These are phyloP conservation scores for Solanum paucissectum DNA, from an alignment of 257 asterid genomes.

Conservation along the genomic window DNA sequence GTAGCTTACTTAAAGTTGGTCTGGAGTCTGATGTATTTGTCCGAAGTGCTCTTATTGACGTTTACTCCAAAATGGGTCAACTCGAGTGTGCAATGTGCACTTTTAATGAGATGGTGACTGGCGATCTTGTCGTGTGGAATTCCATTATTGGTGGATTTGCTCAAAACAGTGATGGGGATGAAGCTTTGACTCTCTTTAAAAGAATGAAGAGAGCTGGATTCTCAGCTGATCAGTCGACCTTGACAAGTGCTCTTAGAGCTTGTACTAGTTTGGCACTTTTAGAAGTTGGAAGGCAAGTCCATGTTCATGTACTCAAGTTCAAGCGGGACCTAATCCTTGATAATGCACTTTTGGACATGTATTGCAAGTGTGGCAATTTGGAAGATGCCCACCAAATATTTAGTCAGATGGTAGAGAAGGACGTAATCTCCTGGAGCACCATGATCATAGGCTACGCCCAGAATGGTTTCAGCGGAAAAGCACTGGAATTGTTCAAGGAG, in stretches of 20 bases:
- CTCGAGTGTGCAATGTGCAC: conserved; percentile 28
- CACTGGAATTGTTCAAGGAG: conserved; percentile 52
- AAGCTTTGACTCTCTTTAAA: conserved; percentile 56
- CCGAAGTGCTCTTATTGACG: conserved; percentile 75
- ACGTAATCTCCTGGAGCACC: conserved; percentile 92
- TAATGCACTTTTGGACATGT: conserved; percentile 89
- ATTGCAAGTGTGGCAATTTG: conserved; percentile 82
- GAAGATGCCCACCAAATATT: conserved; percentile 51
- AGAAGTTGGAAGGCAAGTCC: conserved; percentile 80
- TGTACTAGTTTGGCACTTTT: conserved; percentile 77
- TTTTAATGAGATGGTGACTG: conserved; percentile 62
- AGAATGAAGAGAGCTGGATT: conserved; percentile 66
- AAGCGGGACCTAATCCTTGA: conserved; percentile 57
- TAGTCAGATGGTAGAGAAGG: conserved; percentile 53
- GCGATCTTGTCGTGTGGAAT: conserved; percentile 77
- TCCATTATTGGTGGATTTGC: conserved; percentile 86
- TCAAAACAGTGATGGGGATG: conserved; percentile 75
- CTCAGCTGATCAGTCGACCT: conserved; percentile 51
- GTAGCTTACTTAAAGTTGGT: conserved; percentile 65
- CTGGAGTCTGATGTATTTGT: conserved; percentile 80
- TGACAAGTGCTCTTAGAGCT: conserved; percentile 74
- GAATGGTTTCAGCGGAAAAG: conserved; percentile 73
- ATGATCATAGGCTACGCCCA: conserved; percentile 91
- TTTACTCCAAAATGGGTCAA: conserved; percentile 59
- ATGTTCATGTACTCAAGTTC: conserved; percentile 72